Evolutionary conservation across 768 basidiomycete species (phyloP).

Genomic region (Mrakia gelida): DNA sequence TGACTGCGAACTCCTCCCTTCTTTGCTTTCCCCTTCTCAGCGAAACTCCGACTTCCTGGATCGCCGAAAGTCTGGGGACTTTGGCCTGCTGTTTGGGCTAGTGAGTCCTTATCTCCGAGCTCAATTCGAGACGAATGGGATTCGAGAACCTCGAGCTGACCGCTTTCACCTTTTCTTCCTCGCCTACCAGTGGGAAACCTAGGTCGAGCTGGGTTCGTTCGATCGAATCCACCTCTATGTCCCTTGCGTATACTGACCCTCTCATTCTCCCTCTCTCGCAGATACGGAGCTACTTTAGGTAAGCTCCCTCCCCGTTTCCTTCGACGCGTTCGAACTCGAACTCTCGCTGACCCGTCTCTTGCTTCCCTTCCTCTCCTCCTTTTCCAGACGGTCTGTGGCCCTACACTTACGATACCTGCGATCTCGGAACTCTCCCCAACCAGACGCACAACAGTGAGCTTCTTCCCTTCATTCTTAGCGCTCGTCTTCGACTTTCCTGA

Average conservation of each 20-base stretch:
- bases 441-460: constrained; percentile 59
- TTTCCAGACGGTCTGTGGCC: constrained; percentile 40
- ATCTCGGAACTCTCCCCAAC: constrained; percentile 84
- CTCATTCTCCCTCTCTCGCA: background rate
- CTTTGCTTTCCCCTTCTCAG: constrained; percentile 18
- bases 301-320: background rate
- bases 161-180: constrained; percentile 34
- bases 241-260: background rate
- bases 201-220: constrained; percentile 63
- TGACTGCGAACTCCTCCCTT: background rate
- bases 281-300: constrained; percentile 41
- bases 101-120: background rate
- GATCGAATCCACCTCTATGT: background rate
- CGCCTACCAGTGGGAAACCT: constrained; percentile 63
- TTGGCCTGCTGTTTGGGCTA: constrained; percentile 34
- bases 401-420: constrained; percentile 57
- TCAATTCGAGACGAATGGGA: background rate
- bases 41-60: constrained; percentile 66
- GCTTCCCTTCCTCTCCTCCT: background rate
- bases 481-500: background rate
- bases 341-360: background rate
- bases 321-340: background rate
- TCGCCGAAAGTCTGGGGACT: constrained; percentile 56
- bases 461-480: background rate
- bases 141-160: background rate